Evolutionary conservation across 192 early-diverging fungal species (phyloP).

Genomic region (Coemansia guatemalensis): DNA sequence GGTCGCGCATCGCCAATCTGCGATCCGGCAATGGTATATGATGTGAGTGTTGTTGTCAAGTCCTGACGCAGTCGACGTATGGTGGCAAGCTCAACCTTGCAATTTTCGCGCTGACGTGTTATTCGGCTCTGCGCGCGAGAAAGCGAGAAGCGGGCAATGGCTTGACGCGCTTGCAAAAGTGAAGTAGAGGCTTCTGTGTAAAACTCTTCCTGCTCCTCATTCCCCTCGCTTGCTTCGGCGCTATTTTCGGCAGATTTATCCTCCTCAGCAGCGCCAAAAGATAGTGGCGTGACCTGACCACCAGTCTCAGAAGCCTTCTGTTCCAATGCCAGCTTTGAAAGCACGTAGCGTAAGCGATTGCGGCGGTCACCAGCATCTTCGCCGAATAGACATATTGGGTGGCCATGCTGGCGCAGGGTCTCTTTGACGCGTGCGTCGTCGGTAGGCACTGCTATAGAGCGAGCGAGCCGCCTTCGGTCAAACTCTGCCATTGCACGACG

Average conservation of each 20-base stretch:
- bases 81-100: conserved; percentile 20
- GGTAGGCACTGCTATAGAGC: conserved; percentile 86
- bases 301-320: background rate
- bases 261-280: background rate
- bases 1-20: conserved; percentile 92
- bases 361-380: conserved; percentile 90
- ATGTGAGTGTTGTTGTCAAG: conserved; percentile 23
- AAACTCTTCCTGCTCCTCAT: conserved; percentile 70
- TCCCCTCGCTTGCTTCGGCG: conserved; percentile 55
- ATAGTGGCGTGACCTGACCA: background rate
- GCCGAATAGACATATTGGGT: conserved; percentile 91
- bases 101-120: conserved; percentile 57
- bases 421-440: conserved; percentile 78
- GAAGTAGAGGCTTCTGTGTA: conserved; percentile 76
- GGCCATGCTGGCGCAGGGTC: conserved; percentile 70
- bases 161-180: conserved; percentile 66
- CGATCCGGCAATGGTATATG: conserved; percentile 70
- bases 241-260: conserved; percentile 33
- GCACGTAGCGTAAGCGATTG: conserved; percentile 71
- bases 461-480: conserved; percentile 72
- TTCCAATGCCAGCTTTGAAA: conserved; percentile 59
- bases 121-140: conserved; percentile 65
- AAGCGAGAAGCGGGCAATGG: conserved; percentile 75
- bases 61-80: conserved; percentile 56
- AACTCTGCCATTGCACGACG: conserved; percentile 62